These are phyloP conservation scores for Ramularia endophylla DNA, from an alignment of 2,329 filamentous ascomycete species.

Conservation along the genomic window DNA sequence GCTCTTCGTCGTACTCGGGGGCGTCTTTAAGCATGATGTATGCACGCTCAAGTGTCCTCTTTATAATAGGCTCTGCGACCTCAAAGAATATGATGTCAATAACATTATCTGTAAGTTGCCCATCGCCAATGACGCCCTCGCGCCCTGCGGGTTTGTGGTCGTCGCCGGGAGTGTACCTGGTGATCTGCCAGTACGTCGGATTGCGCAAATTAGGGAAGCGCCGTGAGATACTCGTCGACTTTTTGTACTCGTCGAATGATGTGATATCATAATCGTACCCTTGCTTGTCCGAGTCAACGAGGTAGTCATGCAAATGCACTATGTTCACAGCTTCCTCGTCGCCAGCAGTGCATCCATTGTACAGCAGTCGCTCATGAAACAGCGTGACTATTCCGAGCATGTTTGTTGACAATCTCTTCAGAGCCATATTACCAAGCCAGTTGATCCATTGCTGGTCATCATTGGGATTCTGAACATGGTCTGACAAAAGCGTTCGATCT, in stretches of 20 bases:
- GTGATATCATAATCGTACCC: conserved; percentile 44
- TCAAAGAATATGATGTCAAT: conserved; percentile 51
- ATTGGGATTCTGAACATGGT: conserved; percentile 43
- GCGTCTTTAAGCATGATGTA: conserved; percentile 4
- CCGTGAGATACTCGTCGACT: conserved; percentile 42
- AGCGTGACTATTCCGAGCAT: conserved; percentile 60
- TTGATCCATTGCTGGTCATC: conserved; percentile 38
- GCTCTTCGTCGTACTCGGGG: conserved; percentile 3
- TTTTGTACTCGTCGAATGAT: conserved; percentile 47
- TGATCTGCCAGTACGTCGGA: conserved; percentile 24
- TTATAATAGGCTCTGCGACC: conserved; percentile 19
- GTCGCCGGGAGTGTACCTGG: conserved; percentile 25
- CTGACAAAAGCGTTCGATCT: conserved; percentile 42
- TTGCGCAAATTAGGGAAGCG: conserved; percentile 41
- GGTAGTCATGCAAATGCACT: conserved; percentile 39
- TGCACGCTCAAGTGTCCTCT: conserved; percentile 13
- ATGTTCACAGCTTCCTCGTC: conserved; percentile 18
- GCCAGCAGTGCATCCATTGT: conserved; percentile 34
- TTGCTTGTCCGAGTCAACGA: conserved; percentile 43
- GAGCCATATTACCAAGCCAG: conserved; percentile 10
- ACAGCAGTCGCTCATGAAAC: conserved; percentile 58
- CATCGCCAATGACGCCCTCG: not conserved
- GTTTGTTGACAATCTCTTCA: conserved; percentile 41
- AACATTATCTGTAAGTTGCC: conserved; percentile 41
- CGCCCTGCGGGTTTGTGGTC: conserved; percentile 10